Conservation (phyloP, 805 yeast genomes). For the Candida krabiensis region DNA sequence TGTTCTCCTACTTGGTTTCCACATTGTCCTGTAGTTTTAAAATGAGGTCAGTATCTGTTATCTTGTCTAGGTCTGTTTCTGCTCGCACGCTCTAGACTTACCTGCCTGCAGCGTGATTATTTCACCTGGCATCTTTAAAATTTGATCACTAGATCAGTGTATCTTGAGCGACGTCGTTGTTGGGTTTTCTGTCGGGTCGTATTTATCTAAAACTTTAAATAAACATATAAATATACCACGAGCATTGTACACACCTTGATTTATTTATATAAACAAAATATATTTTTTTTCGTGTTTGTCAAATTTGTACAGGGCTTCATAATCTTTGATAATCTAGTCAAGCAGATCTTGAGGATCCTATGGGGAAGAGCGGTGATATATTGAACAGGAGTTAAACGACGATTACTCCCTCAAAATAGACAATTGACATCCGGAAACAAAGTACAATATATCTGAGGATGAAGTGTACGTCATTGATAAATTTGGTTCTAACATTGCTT, state of each 20-base stretch:
- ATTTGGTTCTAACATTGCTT: conserved; percentile 4
- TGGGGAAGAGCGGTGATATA: no score
- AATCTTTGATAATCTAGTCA: conserved; percentile 1
- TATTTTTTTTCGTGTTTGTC: background rate
- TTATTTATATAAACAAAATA: background rate
- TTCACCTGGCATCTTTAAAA: conserved; percentile 52
- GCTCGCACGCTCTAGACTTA: conserved; percentile 26
- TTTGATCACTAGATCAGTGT: no score
- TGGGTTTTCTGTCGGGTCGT: no score
- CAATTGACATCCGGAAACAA: no score
- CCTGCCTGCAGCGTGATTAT: conserved; percentile 68
- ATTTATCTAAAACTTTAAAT: no score
- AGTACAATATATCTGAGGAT: background rate
- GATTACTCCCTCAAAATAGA: no score
- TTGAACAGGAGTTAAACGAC: no score
- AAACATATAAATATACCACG: no score
- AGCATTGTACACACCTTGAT: conserved; percentile 1
- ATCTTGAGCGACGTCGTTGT: no score
- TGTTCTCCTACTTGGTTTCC: conserved; percentile 94
- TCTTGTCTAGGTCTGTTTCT: background rate
- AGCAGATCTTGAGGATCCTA: no score
- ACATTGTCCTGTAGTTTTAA: conserved; percentile 78
- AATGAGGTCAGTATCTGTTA: conserved; percentile 1
- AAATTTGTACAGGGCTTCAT: conserved; percentile 7
- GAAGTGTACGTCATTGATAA: background rate